A percentile compares a stretch with the other conserved stretches of the same genome.
These are phyloP conservation scores for Gremmenia infestans DNA, from an alignment of 2,329 filamentous ascomycete species.

Conservation along the genomic window DNA sequence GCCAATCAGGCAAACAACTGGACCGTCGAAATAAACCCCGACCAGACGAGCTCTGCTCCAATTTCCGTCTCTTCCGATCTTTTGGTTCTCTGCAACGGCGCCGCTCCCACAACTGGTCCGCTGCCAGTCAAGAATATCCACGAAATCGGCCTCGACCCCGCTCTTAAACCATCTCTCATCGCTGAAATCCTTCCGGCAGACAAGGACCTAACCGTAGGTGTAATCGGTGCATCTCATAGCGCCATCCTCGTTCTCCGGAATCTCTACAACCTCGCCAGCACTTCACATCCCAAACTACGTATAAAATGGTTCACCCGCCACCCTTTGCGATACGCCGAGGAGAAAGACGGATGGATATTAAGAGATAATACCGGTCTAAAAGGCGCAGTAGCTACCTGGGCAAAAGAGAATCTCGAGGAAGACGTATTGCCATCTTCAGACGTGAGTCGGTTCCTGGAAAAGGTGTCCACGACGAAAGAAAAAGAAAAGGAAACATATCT, in stretches of 20 bases:
- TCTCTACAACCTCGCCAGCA: conserved; percentile 47
- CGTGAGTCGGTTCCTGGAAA: conserved; percentile 27
- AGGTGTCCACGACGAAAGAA: conserved; percentile 24
- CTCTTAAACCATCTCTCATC: conserved; percentile 49
- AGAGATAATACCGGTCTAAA: conserved; percentile 63
- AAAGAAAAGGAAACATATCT: conserved; percentile 42
- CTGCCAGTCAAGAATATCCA: conserved; percentile 38
- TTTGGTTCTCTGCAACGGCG: conserved; percentile 55
- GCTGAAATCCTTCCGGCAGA: conserved; percentile 35
- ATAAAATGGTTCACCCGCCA: conserved; percentile 61
- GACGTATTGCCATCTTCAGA: conserved; percentile 35
- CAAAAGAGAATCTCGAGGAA: conserved; percentile 52
- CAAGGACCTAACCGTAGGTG: conserved; percentile 42
- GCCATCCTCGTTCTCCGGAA: conserved; percentile 60
- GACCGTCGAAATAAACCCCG: conserved; percentile 31
- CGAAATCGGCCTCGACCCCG: conserved; percentile 49
- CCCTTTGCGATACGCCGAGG: conserved; percentile 54
- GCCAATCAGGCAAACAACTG: conserved; percentile 27
- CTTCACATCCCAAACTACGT: conserved; percentile 47
- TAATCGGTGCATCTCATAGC: conserved; percentile 59
- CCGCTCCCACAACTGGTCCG: conserved; percentile 39
- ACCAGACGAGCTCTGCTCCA: conserved; percentile 5
- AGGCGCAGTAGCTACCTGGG: conserved; percentile 55
- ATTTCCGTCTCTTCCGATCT: conserved; percentile 19
- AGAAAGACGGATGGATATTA: conserved; percentile 58